These are phyloP conservation scores for Penicillium canescens DNA, from an alignment of 495 filamentous ascomycete genomes.

Conservation along the genomic window DNA sequence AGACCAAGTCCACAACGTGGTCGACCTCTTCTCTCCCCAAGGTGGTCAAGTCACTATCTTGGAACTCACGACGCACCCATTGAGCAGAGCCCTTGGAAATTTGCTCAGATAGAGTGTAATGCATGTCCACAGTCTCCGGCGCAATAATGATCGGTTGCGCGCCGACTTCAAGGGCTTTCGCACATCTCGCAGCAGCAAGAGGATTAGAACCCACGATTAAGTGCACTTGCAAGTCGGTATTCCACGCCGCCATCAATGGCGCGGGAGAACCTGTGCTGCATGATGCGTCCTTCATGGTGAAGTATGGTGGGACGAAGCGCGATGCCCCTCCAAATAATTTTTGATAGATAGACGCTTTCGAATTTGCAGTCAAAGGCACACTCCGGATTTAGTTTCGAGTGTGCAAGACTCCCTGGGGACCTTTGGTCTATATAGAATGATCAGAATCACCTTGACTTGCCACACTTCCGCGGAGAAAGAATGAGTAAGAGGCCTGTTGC, in stretches of 20 bases:
- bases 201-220: slow-evolving; percentile 85
- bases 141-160: slow-evolving; percentile 85
- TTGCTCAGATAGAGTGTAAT: slow-evolving; percentile 71
- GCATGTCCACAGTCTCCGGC: slow-evolving; percentile 59
- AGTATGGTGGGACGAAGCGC: slow-evolving; percentile 17
- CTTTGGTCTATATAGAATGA: background rate
- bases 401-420: background rate
- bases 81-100: slow-evolving; percentile 71
- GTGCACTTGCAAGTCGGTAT: slow-evolving; percentile 77
- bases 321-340: slow-evolving; percentile 16
- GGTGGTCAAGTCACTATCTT: slow-evolving; percentile 70
- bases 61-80: slow-evolving; percentile 70
- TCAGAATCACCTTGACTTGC: background rate
- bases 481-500: slow-evolving; percentile 25
- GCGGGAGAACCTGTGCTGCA: slow-evolving; percentile 18
- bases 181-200: slow-evolving; percentile 78
- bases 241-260: slow-evolving; percentile 73
- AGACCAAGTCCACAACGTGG: slow-evolving; percentile 83
- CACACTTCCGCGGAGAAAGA: slow-evolving; percentile 34
- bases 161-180: slow-evolving; percentile 80
- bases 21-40: slow-evolving; percentile 80
- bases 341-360: background rate
- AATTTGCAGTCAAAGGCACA: background rate
- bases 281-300: slow-evolving; percentile 37
- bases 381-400: background rate